Percentiles rank a stretch among this genome's conserved stretches.
Evolutionary conservation across 2,329 filamentous ascomycete species (phyloP).

Genomic region (Diaporthe sp.): DNA sequence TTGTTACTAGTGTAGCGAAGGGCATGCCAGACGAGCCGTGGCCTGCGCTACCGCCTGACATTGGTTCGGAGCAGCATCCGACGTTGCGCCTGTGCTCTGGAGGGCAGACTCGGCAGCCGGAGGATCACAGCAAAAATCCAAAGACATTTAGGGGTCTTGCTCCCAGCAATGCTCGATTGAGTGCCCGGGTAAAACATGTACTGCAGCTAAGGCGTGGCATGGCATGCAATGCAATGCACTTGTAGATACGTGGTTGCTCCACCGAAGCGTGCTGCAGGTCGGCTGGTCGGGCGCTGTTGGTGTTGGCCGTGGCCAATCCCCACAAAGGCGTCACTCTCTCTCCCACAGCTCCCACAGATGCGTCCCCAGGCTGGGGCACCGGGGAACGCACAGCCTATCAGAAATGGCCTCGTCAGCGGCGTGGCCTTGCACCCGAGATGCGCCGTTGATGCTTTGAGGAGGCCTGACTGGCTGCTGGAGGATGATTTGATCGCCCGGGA

Average conservation of each 20-base stretch:
- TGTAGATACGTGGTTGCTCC: slow-evolving; percentile 32
- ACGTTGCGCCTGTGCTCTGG: too few species aligned
- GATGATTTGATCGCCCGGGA: slow-evolving; percentile 14
- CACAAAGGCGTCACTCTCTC: neutral
- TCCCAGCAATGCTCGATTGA: neutral
- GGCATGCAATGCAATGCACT: slow-evolving; percentile 33
- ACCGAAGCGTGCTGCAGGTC: slow-evolving; percentile 29
- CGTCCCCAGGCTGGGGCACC: neutral
- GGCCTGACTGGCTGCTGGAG: neutral
- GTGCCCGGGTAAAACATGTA: slow-evolving; percentile 1
- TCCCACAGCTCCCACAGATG: neutral
- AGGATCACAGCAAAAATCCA: neutral
- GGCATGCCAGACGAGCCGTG: neutral
- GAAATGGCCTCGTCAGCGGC: neutral
- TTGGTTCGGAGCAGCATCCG: slow-evolving; percentile 20
- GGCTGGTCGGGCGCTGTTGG: slow-evolving; percentile 25
- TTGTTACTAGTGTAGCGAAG: neutral
- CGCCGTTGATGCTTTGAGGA: slow-evolving; percentile 10
- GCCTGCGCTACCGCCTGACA: neutral
- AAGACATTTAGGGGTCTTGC: neutral
- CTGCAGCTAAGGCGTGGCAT: slow-evolving; percentile 15
- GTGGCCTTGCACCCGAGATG: slow-evolving; percentile 7
- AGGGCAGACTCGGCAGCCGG: too few species aligned
- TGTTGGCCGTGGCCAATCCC: slow-evolving; percentile 6
- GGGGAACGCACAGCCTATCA: neutral